These are phyloP conservation scores for Cucurbita pepo DNA, from an alignment of 306 rosid genomes.

Conservation along the genomic window DNA sequence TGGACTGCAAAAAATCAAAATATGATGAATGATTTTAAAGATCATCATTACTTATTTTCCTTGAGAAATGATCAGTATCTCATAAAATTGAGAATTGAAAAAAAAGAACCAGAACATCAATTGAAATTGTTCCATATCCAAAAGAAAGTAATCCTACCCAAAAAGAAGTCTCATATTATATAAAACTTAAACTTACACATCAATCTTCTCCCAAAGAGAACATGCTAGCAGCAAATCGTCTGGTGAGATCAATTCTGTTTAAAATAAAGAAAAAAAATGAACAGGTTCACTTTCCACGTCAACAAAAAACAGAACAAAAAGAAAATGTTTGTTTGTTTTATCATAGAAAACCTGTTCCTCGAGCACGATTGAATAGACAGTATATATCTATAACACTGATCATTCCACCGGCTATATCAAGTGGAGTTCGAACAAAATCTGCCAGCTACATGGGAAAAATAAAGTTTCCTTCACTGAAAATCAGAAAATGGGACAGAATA, in stretches of 20 bases:
- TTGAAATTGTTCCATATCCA: neutral
- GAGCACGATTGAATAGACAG: constrained; percentile 91
- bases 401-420: constrained; percentile 85
- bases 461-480: neutral
- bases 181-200: constrained; percentile 47
- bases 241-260: constrained; percentile 85
- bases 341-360: constrained; percentile 74
- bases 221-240: constrained; percentile 95
- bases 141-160: neutral
- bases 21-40: constrained; percentile 1
- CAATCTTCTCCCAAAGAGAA: constrained; percentile 90
- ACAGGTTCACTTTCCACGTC: neutral
- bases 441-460: constrained; percentile 45
- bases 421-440: constrained; percentile 82
- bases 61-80: neutral
- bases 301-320: neutral
- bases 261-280: neutral
- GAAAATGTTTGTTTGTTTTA: neutral
- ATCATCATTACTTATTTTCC: neutral
- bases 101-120: neutral
- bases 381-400: constrained; percentile 82
- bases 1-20: constrained; percentile 31
- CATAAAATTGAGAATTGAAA: neutral
- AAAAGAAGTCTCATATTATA: neutral
- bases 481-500: neutral